These are phyloP conservation scores for Arthrobotrys iridis DNA, from an alignment of 2,329 filamentous ascomycete genomes.

Conservation along the genomic window DNA sequence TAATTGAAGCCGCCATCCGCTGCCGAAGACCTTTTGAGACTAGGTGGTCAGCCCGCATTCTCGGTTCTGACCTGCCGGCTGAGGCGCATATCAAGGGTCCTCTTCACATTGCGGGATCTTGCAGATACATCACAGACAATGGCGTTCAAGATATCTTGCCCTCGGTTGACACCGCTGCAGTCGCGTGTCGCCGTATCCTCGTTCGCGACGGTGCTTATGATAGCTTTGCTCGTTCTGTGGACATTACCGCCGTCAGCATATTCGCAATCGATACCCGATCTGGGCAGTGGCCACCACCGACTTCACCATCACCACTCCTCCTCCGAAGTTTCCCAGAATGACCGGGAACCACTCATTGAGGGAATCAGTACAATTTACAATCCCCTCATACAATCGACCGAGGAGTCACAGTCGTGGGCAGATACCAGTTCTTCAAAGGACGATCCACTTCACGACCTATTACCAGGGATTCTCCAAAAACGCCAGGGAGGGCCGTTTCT, in stretches of 20 bases:
- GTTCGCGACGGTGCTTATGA: constrained; percentile 69
- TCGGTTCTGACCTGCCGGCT: constrained; percentile 28
- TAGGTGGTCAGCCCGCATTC: constrained; percentile 22
- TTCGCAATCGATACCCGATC: constrained; percentile 65
- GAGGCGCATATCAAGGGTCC: constrained; percentile 2
- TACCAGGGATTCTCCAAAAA: constrained; percentile 31
- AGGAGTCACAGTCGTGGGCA: constrained; percentile 25
- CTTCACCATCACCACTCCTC: constrained; percentile 55
- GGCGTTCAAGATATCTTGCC: constrained; percentile 50
- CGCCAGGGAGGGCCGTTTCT: constrained; percentile 23
- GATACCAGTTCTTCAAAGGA: constrained; percentile 10
- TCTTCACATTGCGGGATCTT: constrained; percentile 7
- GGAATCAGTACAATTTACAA: constrained; percentile 56
- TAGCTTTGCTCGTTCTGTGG: constrained; percentile 71
- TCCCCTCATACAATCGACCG: constrained; percentile 41
- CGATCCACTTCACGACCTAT: constrained; percentile 13
- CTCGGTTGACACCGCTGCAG: constrained; percentile 73
- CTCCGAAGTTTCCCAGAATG: constrained; percentile 57
- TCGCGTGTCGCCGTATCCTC: constrained; percentile 76
- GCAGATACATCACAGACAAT: constrained; percentile 17
- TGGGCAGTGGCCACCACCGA: constrained; percentile 58
- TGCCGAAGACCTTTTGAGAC: constrained; percentile 20
- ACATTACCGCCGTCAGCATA: constrained; percentile 71
- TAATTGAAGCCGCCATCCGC: background rate
- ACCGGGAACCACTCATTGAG: constrained; percentile 55